Percentiles rank a stretch among this genome's conserved stretches.
These are phyloP conservation scores for Fusarium continuum DNA, from an alignment of 2,329 filamentous ascomycete genomes.

Conservation along the genomic window DNA sequence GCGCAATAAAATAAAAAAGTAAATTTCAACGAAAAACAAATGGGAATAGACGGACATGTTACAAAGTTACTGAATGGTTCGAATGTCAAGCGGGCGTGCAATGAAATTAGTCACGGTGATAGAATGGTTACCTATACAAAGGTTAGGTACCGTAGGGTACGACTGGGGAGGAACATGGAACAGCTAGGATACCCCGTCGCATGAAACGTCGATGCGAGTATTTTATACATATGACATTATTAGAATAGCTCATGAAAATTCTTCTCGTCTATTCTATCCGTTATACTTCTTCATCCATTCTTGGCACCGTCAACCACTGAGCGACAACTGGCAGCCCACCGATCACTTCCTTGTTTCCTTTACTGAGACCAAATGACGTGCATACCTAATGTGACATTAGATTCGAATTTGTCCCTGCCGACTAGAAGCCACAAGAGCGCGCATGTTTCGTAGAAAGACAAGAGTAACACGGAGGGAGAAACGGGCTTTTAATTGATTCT, in stretches of 20 bases:
- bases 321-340: neutral
- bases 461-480: conserved; percentile 10
- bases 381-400: conserved; percentile 15
- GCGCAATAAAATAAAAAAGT: neutral
- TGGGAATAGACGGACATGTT: neutral
- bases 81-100: conserved; percentile 1
- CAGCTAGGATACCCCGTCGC: conserved; percentile 18
- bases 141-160: too few relatives aligned
- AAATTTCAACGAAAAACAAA: neutral
- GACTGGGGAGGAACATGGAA: neutral
- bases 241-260: neutral
- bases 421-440: conserved; percentile 19
- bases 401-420: conserved; percentile 7
- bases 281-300: neutral
- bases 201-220: conserved; percentile 1
- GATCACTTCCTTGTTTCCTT: neutral
- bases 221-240: neutral
- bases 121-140: conserved; percentile 1
- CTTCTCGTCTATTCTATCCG: neutral
- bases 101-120: neutral
- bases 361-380: conserved; percentile 16
- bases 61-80: conserved; percentile 2
- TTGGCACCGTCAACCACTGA: neutral
- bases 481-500: conserved; percentile 3
- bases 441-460: conserved; percentile 17